Percentiles rank a stretch among this genome's conserved stretches.
These are phyloP conservation scores for Stylonectria norvegica DNA, from an alignment of 2,329 filamentous ascomycete species.

Conservation along the genomic window DNA sequence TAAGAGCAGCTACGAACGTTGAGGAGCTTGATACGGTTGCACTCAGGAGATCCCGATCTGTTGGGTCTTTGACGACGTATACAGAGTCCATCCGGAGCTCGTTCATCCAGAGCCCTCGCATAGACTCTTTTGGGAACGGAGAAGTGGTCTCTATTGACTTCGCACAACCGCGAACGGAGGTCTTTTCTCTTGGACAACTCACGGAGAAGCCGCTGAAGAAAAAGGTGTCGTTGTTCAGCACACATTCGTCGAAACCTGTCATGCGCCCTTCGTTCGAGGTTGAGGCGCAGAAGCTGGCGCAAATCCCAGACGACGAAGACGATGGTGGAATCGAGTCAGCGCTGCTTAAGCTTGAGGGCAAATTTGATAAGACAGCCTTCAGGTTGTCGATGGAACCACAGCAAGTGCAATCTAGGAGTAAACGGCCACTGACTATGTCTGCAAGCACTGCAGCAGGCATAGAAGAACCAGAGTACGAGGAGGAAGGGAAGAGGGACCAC, in stretches of 20 bases:
- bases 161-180: constrained; percentile 34
- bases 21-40: constrained; percentile 54
- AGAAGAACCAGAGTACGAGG: constrained; percentile 23
- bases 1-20: constrained; percentile 65
- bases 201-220: constrained; percentile 48
- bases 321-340: constrained; percentile 89
- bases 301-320: constrained; percentile 80
- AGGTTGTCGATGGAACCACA: constrained; percentile 36
- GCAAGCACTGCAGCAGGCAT: no score
- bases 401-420: no score
- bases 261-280: constrained; percentile 79
- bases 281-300: constrained; percentile 81
- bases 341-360: constrained; percentile 86
- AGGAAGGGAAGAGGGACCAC: constrained; percentile 44
- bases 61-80: constrained; percentile 58
- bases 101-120: constrained; percentile 44
- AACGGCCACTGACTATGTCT: no score
- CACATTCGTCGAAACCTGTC: constrained; percentile 58
- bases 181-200: constrained; percentile 58
- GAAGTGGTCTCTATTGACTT: constrained; percentile 20
- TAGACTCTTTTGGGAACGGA: constrained; percentile 25
- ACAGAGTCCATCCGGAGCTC: constrained; percentile 60
- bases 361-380: constrained; percentile 57
- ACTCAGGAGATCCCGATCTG: constrained; percentile 53
- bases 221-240: constrained; percentile 55